A percentile compares a stretch with the other conserved stretches of the same genome.
Evolutionary conservation across 1,284 basidiomycete species (phyloP).

Genomic region (Ceratobasidium papillatum): DNA sequence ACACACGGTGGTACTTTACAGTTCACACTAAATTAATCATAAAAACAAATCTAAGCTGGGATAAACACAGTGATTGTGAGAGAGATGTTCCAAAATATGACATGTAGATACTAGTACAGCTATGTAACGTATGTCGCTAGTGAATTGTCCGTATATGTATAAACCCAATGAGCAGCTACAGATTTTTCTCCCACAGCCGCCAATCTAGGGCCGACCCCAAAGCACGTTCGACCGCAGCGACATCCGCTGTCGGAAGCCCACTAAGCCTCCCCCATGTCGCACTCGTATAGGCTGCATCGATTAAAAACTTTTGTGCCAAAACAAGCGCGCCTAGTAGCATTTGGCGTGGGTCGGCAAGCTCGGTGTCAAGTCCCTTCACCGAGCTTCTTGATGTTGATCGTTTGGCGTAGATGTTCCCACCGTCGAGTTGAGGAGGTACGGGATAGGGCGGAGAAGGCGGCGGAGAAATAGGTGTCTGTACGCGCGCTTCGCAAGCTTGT

Average conservation of each 20-base stretch:
- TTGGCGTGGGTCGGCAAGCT: slow-evolving; percentile 35
- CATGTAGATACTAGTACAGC: slow-evolving; percentile 34
- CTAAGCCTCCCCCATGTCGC: slow-evolving; percentile 37
- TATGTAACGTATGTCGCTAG: not conserved
- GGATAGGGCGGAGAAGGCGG: slow-evolving; percentile 34
- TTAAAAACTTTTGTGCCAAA: slow-evolving; percentile 32
- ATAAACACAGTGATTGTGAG: not conserved
- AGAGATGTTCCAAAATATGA: not conserved
- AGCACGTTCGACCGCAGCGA: slow-evolving; percentile 26
- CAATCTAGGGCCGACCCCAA: slow-evolving; percentile 28
- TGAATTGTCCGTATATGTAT: slow-evolving; percentile 19
- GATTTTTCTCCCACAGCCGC: slow-evolving; percentile 31
- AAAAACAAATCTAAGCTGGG: not conserved
- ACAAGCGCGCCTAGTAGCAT: slow-evolving; percentile 32
- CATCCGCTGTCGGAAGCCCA: slow-evolving; percentile 15
- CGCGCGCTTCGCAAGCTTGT: slow-evolving; percentile 26
- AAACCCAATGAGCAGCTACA: not conserved
- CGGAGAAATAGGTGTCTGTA: slow-evolving; percentile 21
- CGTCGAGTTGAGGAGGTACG: slow-evolving; percentile 4
- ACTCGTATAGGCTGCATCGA: slow-evolving; percentile 34
- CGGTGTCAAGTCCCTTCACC: not conserved
- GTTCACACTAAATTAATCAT: not conserved
- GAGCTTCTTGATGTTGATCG: slow-evolving; percentile 1
- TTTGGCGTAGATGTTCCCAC: slow-evolving; percentile 5
- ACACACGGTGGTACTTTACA: not conserved